These are phyloP conservation scores for Amniculicola lignicola DNA, from an alignment of 495 filamentous ascomycete species.

Conservation along the genomic window DNA sequence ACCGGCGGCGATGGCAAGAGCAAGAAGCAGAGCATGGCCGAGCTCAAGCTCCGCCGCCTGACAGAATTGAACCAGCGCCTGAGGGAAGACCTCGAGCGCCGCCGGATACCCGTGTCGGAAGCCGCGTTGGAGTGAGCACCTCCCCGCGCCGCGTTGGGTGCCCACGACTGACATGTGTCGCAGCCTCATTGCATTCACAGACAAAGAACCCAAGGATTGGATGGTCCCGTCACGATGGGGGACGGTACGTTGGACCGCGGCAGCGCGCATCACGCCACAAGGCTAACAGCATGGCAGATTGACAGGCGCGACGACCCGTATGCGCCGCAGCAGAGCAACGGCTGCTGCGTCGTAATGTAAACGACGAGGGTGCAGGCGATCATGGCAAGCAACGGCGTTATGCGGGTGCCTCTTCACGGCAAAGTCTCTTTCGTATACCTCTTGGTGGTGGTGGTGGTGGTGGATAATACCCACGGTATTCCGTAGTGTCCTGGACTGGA, in stretches of 20 bases:
- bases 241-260: slow-evolving; percentile 58
- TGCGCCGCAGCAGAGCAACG: slow-evolving; percentile 81
- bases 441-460: slow-evolving; percentile 14
- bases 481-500: slow-evolving; percentile 11
- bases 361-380: slow-evolving; percentile 19
- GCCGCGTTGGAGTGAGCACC: slow-evolving; percentile 78
- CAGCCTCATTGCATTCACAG: slow-evolving; percentile 95
- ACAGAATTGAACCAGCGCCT: slow-evolving; percentile 94
- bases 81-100: slow-evolving; percentile 90
- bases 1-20: slow-evolving; percentile 62
- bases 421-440: slow-evolving; percentile 31
- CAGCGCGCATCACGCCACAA: slow-evolving; percentile 1
- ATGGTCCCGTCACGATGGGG: slow-evolving; percentile 99
- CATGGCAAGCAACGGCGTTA: slow-evolving; percentile 34
- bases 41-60: slow-evolving; percentile 91
- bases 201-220: slow-evolving; percentile 86
- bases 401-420: slow-evolving; percentile 33
- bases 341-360: slow-evolving; percentile 95
- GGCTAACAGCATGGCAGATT: slow-evolving; percentile 49
- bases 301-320: slow-evolving; percentile 95
- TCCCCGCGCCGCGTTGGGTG: slow-evolving; percentile 23
- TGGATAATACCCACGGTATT: slow-evolving; percentile 34
- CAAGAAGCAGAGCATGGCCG: slow-evolving; percentile 99
- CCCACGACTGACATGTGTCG: slow-evolving; percentile 11
- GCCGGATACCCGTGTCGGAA: slow-evolving; percentile 91